Conservation (phyloP, 116 monocot species). For the Phalaenopsis hybrid region DNA sequence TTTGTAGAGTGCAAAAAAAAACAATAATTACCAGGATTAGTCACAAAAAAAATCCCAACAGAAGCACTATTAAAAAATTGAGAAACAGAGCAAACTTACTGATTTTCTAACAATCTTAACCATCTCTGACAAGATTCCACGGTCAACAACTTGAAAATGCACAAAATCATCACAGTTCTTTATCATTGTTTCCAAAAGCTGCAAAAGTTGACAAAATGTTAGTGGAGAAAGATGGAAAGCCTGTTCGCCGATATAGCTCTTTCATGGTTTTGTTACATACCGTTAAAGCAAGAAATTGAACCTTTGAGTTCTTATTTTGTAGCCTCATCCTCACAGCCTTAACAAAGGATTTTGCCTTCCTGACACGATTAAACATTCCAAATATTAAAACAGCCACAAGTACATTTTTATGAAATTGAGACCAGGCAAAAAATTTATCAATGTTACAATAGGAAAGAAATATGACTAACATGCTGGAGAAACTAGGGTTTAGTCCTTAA, state of each 20-base stretch:
- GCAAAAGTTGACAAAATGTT: constrained; percentile 14
- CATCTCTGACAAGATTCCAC: constrained; percentile 65
- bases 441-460: background rate
- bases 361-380: constrained; percentile 11
- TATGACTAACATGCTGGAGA: background rate
- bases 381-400: background rate
- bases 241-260: background rate
- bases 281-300: constrained; percentile 76
- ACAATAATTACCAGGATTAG: background rate
- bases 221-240: background rate
- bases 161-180: constrained; percentile 71
- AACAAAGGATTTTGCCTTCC: constrained; percentile 12
- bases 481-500: background rate
- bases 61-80: background rate
- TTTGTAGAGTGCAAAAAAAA: background rate
- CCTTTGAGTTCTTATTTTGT: constrained; percentile 58
- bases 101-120: constrained; percentile 59
- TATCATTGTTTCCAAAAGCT: constrained; percentile 72
- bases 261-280: constrained; percentile 25
- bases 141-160: constrained; percentile 59
- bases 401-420: background rate
- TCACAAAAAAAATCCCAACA: background rate
- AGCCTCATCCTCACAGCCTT: constrained; percentile 68
- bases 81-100: constrained; percentile 16
- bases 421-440: background rate